Evolutionary conservation across 2,329 filamentous ascomycete species (phyloP).

Genomic region (Monosporascus sp.): DNA sequence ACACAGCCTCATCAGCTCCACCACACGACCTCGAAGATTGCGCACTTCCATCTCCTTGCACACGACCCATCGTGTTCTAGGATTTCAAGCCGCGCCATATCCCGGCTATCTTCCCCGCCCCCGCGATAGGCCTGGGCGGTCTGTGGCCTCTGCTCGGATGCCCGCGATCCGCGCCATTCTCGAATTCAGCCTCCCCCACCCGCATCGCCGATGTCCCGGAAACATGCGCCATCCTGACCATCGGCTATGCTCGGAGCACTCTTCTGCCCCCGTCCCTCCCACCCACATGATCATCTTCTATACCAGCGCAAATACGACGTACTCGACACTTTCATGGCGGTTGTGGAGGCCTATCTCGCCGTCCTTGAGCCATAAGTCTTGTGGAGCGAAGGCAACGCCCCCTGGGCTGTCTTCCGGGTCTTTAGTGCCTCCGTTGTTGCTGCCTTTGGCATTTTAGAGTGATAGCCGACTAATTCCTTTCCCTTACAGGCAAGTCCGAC

Average conservation of each 20-base stretch:
- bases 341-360: constrained; percentile 10
- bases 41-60: no score
- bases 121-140: constrained; percentile 10
- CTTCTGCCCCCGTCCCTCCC: no score
- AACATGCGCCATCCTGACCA: constrained; percentile 11
- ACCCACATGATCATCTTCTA: constrained; percentile 17
- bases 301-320: constrained; percentile 12
- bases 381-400: constrained; percentile 7
- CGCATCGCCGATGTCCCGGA: constrained; percentile 13
- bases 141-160: constrained; percentile 11
- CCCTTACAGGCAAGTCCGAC: no score
- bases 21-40: no score
- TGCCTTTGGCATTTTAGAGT: constrained; percentile 2
- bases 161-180: constrained; percentile 9
- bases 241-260: constrained; percentile 14
- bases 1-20: no score
- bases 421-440: constrained; percentile 10
- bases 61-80: constrained; percentile 7
- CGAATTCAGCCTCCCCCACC: constrained; percentile 10
- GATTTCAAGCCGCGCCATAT: constrained; percentile 10
- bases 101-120: constrained; percentile 11
- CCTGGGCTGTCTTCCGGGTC: constrained; percentile 10
- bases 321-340: constrained; percentile 12
- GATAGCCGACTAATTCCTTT: no score
- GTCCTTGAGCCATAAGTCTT: constrained; percentile 10